Percentiles rank a stretch among this genome's conserved stretches.
These are phyloP conservation scores for Ailanthus altissimus DNA, from an alignment of 345 rosid species.

Conservation along the genomic window DNA sequence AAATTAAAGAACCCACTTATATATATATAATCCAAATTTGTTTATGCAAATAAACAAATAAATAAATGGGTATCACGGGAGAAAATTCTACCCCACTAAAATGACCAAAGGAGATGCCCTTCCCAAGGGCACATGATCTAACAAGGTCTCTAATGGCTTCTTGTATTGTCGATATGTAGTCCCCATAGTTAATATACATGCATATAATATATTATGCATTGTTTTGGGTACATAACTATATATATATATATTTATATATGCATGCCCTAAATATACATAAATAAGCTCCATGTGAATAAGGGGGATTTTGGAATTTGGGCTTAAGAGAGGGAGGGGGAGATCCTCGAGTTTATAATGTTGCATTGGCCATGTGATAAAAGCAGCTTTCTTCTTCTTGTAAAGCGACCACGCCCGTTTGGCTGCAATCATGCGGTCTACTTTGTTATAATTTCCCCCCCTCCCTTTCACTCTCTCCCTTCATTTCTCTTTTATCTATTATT, in stretches of 20 bases:
- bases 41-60: background rate
- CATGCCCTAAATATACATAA: background rate
- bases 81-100: background rate
- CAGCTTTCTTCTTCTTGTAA: conserved; percentile 57
- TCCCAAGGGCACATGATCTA: conserved; percentile 27
- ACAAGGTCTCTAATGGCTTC: conserved; percentile 4
- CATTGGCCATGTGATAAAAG: conserved; percentile 76
- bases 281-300: conserved; percentile 14
- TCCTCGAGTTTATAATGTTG: conserved; percentile 25
- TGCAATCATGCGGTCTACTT: conserved; percentile 84
- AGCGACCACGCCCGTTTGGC: conserved; percentile 92
- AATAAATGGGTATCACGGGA: background rate
- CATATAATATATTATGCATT: background rate
- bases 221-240: background rate
- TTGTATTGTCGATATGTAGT: background rate
- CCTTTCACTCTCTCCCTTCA: conserved; percentile 11
- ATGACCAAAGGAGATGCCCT: conserved; percentile 1
- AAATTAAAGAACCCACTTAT: no score
- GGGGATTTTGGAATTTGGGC: conserved; percentile 31
- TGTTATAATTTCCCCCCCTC: conserved; percentile 39
- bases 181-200: background rate
- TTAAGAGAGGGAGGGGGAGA: background rate
- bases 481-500: background rate
- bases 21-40: background rate
- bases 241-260: background rate